Conservation (phyloP, 768 basidiomycete genomes). For the Leucocoprinus leucothites region DNA sequence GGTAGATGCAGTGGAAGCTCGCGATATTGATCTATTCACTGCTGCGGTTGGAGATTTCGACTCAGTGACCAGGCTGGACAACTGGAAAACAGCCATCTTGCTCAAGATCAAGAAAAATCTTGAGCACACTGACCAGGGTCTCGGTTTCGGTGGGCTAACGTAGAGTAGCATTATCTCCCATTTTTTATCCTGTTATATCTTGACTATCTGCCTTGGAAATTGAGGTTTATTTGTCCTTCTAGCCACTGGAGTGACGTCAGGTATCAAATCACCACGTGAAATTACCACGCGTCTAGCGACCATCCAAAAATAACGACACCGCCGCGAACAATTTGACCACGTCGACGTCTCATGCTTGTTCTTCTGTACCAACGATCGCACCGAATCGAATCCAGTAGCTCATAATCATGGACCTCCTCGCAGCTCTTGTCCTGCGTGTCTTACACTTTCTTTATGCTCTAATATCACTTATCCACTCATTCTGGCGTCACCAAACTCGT, state of each 20-base stretch:
- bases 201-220: neutral
- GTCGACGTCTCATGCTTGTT: slow-evolving; percentile 2
- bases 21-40: slow-evolving; percentile 63
- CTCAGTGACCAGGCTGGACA: slow-evolving; percentile 88
- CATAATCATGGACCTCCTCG: slow-evolving; percentile 42
- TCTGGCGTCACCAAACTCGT: slow-evolving; percentile 34
- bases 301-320: slow-evolving; percentile 4
- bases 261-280: neutral
- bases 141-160: slow-evolving; percentile 8
- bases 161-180: neutral
- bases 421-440: slow-evolving; percentile 44
- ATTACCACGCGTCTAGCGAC: neutral
- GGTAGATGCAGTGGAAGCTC: slow-evolving; percentile 62
- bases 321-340: slow-evolving; percentile 13
- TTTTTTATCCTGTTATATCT: slow-evolving; percentile 3
- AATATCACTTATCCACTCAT: slow-evolving; percentile 35
- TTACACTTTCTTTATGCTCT: slow-evolving; percentile 58
- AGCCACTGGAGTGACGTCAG: slow-evolving; percentile 1
- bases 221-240: no score
- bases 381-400: neutral
- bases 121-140: neutral
- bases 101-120: slow-evolving; percentile 74
- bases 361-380: neutral
- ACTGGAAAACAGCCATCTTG: slow-evolving; percentile 92
- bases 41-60: slow-evolving; percentile 90